Evolutionary conservation across 2,329 filamentous ascomycete species (phyloP), one percentile per base, ranked within the genome.

Genomic region (Cordyceps militaris): DNA sequence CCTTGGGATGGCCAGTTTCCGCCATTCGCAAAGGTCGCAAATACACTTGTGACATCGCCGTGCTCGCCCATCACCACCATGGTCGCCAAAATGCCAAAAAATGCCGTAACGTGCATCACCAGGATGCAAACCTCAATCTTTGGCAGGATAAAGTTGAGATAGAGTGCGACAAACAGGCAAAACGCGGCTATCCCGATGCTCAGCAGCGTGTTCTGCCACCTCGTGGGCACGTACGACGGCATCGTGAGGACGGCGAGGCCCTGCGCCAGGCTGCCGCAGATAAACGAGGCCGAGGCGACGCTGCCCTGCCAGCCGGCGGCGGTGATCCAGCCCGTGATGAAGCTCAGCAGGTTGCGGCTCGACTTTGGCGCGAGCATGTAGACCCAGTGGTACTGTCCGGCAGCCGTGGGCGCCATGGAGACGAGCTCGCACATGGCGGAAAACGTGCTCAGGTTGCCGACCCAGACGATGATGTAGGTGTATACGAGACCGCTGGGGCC

Each of bases 321-420:
- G 16, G 63, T 63, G 57, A 67, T 53, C 66, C 66, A 66, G 0
- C 65, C 65, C 0, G 65, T 66, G n/a, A 66, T 59, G 4, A 66
- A 66, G 14, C 66, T 67, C 7, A 67, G 60, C 40, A 64, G 81
- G 62, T 74, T 77, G 61, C 80, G 76, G 34, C 71, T 70, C 42
- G 66, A 65, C 8, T 64, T 64, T 0, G 78, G 74, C 3, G 58
- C 74, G 47, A 81, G 75, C 55, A 78, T 74, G 1, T 74, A 78
- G 0, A 81, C 77, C 78, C 79, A 82, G 64, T 81, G 78, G 63
- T 82, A 83, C 67, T 83, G 78, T 16, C 80, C 80, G 42, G 79
- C 80, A 1, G 77, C 24, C 67, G 80, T 58, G 68, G 79, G 54
- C 66, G 77, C 70, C 68, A 74, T 74, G 1, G 70, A 73, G 1